These are phyloP conservation scores for Claviceps spartinae DNA, from an alignment of 2,329 filamentous ascomycete genomes.

Conservation along the genomic window DNA sequence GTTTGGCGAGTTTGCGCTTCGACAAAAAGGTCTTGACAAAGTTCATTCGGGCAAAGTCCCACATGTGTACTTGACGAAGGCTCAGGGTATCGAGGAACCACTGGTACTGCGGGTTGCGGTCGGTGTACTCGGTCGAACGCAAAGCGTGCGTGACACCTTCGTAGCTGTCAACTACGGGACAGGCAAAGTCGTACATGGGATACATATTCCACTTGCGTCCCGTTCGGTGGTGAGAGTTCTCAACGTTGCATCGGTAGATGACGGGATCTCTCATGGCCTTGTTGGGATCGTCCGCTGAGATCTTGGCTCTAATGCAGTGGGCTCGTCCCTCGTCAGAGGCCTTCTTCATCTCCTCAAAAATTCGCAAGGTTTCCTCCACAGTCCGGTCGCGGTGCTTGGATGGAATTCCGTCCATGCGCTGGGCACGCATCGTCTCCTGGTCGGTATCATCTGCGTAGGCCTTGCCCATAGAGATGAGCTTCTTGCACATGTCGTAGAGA, in stretches of 20 bases:
- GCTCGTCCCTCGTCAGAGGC: slow-evolving; percentile 64
- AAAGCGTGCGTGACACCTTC: slow-evolving; percentile 77
- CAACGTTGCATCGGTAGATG: slow-evolving; percentile 81
- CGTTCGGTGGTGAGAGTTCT: slow-evolving; percentile 59
- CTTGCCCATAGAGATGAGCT: slow-evolving; percentile 72
- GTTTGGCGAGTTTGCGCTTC: slow-evolving; percentile 74
- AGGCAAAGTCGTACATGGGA: slow-evolving; percentile 78
- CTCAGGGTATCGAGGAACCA: slow-evolving; percentile 69
- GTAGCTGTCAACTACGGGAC: slow-evolving; percentile 65
- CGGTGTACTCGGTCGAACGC: slow-evolving; percentile 75
- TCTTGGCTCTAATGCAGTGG: slow-evolving; percentile 92
- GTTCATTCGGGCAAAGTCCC: slow-evolving; percentile 76
- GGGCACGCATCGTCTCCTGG: slow-evolving; percentile 72
- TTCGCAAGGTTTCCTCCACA: slow-evolving; percentile 71
- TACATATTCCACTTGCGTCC: slow-evolving; percentile 74
- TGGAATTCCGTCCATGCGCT: slow-evolving; percentile 73
- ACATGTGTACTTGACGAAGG: slow-evolving; percentile 66
- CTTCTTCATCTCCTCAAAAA: slow-evolving; percentile 88
- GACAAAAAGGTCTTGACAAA: slow-evolving; percentile 72
- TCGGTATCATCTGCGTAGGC: slow-evolving; percentile 94
- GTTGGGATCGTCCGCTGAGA: slow-evolving; percentile 83
- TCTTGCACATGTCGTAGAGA: slow-evolving; percentile 72
- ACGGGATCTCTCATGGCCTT: slow-evolving; percentile 94
- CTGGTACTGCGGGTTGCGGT: slow-evolving; percentile 75
- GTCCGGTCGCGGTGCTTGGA: slow-evolving; percentile 67